Evolutionary conservation across 306 rosid genomes (phyloP).

Genomic region (Coriaria nepalensis): DNA sequence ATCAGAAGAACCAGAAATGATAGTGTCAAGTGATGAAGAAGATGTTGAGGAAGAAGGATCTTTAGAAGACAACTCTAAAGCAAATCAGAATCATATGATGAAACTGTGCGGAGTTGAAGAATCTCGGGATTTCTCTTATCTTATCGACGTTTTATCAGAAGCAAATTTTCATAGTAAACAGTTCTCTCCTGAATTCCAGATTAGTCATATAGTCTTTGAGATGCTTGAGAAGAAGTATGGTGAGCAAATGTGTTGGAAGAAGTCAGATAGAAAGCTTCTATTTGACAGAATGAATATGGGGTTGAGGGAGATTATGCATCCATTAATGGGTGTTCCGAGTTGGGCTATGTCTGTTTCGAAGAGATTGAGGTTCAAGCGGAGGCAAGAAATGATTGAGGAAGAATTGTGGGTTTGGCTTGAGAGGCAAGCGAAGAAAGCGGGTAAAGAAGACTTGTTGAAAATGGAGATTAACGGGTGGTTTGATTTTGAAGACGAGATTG

Average conservation of each 20-base stretch:
- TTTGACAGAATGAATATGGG: slow-evolving; percentile 65
- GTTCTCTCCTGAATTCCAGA: slow-evolving; percentile 41
- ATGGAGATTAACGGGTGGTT: slow-evolving; percentile 35
- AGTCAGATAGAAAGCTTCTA: slow-evolving; percentile 63
- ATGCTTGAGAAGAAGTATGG: slow-evolving; percentile 68
- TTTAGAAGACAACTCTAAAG: slow-evolving; percentile 11
- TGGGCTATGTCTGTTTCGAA: slow-evolving; percentile 42
- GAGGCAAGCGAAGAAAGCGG: slow-evolving; percentile 37
- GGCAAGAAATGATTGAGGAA: slow-evolving; percentile 45
- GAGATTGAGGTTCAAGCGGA: slow-evolving; percentile 30
- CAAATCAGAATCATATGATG: slow-evolving; percentile 17
- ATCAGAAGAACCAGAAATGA: slow-evolving; percentile 45
- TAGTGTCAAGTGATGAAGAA: slow-evolving; percentile 74
- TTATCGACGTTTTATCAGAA: slow-evolving; percentile 55
- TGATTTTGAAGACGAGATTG: slow-evolving; percentile 53
- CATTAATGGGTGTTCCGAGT: slow-evolving; percentile 31
- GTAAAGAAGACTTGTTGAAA: slow-evolving; percentile 28
- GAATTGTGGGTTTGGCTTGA: slow-evolving; percentile 60
- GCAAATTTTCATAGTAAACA: slow-evolving; percentile 23
- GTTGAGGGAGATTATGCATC: slow-evolving; percentile 35
- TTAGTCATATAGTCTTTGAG: slow-evolving; percentile 47
- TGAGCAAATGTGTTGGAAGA: slow-evolving; percentile 55
- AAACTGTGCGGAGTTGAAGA: slow-evolving; percentile 38
- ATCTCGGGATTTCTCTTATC: slow-evolving; percentile 62
- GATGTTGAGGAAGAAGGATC: slow-evolving; percentile 20